These are phyloP conservation scores for Euphorbia lathyris DNA, from an alignment of 345 rosid species.

Conservation along the genomic window DNA sequence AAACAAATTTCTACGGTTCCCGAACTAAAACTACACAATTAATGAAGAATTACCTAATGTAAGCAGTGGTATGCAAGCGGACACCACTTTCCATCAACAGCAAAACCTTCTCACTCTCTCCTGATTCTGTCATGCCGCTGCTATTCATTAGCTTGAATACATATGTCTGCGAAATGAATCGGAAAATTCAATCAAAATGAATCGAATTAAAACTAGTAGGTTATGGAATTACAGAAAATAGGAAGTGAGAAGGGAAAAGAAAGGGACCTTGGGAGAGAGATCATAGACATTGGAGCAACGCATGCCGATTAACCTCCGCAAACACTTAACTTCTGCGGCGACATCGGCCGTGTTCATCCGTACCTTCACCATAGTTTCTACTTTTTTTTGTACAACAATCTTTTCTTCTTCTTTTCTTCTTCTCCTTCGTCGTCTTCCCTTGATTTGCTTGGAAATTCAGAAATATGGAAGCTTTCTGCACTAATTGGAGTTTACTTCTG, in stretches of 20 bases:
- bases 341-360: slow-evolving; percentile 99
- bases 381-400: not conserved
- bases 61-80: slow-evolving; percentile 88
- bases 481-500: too few species aligned
- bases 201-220: not conserved
- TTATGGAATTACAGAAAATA: not conserved
- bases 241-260: not conserved
- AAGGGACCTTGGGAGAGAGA: slow-evolving; percentile 81
- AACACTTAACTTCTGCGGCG: slow-evolving; percentile 96
- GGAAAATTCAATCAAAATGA: not conserved
- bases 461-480: not conserved
- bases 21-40: not conserved
- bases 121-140: slow-evolving; percentile 93
- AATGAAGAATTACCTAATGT: slow-evolving; percentile 48
- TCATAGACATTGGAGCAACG: slow-evolving; percentile 97
- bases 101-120: slow-evolving; percentile 94
- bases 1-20: not conserved
- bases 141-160: slow-evolving; percentile 97
- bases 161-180: slow-evolving; percentile 51
- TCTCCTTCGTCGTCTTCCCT: too few species aligned
- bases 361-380: slow-evolving; percentile 77
- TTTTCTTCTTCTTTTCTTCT: not conserved
- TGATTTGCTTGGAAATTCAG: not conserved
- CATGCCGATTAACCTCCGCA: slow-evolving; percentile 86
- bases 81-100: slow-evolving; percentile 94